These are phyloP conservation scores for Mytilinidion resinicola DNA, from an alignment of 495 filamentous ascomycete genomes.

Conservation along the genomic window DNA sequence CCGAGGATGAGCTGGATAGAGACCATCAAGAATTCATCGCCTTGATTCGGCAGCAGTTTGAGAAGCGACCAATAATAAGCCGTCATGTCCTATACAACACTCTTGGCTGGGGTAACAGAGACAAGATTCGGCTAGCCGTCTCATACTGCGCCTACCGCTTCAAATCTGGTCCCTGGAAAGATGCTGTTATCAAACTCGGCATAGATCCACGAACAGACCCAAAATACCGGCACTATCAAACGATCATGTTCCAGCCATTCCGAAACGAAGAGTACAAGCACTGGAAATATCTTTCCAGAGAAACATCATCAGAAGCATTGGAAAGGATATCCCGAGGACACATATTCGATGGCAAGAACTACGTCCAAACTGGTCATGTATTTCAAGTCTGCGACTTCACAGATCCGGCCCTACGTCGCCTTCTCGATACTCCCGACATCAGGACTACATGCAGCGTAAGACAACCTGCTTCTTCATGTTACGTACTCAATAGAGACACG, in stretches of 20 bases:
- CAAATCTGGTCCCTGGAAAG: constrained; percentile 81
- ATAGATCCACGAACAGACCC: constrained; percentile 74
- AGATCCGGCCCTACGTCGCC: constrained; percentile 58
- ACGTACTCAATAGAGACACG: background rate
- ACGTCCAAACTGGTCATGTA: constrained; percentile 69
- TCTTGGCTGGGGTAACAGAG: constrained; percentile 37
- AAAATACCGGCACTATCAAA: constrained; percentile 75
- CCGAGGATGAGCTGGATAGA: constrained; percentile 42
- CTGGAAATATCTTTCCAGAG: too few species aligned
- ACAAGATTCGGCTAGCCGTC: constrained; percentile 56
- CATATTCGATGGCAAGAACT: constrained; percentile 68
- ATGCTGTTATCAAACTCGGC: constrained; percentile 76
- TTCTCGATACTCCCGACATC: constrained; percentile 47
- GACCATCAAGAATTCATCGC: constrained; percentile 54
- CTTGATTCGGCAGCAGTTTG: constrained; percentile 54
- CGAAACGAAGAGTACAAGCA: background rate
- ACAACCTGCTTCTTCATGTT: constrained; percentile 25
- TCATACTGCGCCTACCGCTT: constrained; percentile 85
- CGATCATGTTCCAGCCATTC: constrained; percentile 64
- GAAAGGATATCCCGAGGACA: constrained; percentile 43
- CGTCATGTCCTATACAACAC: constrained; percentile 69
- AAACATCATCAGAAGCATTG: too few species aligned
- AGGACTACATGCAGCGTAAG: constrained; percentile 41
- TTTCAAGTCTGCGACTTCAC: constrained; percentile 93
- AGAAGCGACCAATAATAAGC: constrained; percentile 77